phyloP scores from a whole-genome alignment of 768 basidiomycete genomes.

The Tricholoma bakamatsutake region DNA sequence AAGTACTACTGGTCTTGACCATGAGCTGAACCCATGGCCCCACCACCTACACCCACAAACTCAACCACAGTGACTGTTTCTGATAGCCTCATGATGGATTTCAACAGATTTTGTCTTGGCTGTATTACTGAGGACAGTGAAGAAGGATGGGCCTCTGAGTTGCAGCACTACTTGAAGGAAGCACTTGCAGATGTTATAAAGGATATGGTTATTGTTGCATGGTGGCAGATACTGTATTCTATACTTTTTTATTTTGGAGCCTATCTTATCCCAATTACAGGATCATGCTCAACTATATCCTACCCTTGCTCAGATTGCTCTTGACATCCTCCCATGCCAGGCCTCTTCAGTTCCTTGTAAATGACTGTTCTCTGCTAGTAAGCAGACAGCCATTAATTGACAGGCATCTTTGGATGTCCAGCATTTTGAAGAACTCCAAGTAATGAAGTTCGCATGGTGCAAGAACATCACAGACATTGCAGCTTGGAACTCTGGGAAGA shows the following conservation, averaged over 20 bases:
- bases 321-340: too few species aligned
- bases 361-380: too few species aligned
- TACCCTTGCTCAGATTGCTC: too few species aligned
- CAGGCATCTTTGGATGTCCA: too few species aligned
- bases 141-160: constrained; percentile 4
- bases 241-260: background rate
- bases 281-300: too few species aligned
- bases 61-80: background rate
- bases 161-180: constrained; percentile 5
- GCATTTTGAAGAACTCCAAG: too few species aligned
- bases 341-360: too few species aligned
- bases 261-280: constrained; percentile 1
- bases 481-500: too few species aligned
- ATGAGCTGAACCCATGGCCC: background rate
- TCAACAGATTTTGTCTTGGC: background rate
- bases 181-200: constrained; percentile 10
- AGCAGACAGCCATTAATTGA: too few species aligned
- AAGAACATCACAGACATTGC: too few species aligned
- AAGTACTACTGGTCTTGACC: constrained; percentile 4
- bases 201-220: constrained; percentile 11
- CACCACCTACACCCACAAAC: background rate
- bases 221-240: constrained; percentile 11
- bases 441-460: too few species aligned
- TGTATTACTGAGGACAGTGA: background rate
- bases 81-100: background rate